Base-by-base conservation (phyloP, 805 yeast genomes). In the Isabelozyma heimii region DNA sequence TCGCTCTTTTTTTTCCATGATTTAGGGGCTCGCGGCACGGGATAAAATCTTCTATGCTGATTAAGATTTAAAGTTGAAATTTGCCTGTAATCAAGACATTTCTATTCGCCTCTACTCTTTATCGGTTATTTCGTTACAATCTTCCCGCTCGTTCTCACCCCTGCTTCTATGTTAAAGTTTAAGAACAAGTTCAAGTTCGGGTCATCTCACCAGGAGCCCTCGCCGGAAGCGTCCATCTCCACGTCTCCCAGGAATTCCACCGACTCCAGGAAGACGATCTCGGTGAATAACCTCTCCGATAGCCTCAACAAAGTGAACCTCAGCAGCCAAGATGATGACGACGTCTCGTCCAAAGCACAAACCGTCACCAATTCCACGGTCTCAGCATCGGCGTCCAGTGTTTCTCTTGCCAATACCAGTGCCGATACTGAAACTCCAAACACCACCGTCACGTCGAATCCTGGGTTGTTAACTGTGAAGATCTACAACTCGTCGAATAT, bases 401-500 rank as follows among this genome's bases (percentile, higher is more conserved):
- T 33, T 12, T 20, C 24, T 20, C 24, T 20, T 6, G 3, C 24
- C 24, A 20, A 20, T 6, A 20, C 24, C 24, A 20, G 6, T 20
- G 24, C 6, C 4, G 38, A 42, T 16, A 5, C 17, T 10, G 28
- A 10, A 16, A 17, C 45, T 6, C 16, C 43, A 28, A 30, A 48
- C 17, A 5, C 43, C 13, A 28, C 45, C 5, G 20, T 26, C 30
- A 40, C 43, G 17, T 51, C 59, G 3, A 55, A 52, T 30, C 91
- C 92, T 0, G 96, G 96, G 2, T 72, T 88, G 27, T 75, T 90
- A 55, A 87, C 91, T 0, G 85, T 90, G 26, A 87, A 88, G 61
- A 79, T 90, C 9, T 88, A 88, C 61, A 80, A 82, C 38, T 88
- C 91, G 37, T 77, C 79, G 50, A 81, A 82, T 45, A 77, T 90